Base-by-base conservation (phyloP, 2,329 filamentous ascomycete species). In the Phialophora chinensis region DNA sequence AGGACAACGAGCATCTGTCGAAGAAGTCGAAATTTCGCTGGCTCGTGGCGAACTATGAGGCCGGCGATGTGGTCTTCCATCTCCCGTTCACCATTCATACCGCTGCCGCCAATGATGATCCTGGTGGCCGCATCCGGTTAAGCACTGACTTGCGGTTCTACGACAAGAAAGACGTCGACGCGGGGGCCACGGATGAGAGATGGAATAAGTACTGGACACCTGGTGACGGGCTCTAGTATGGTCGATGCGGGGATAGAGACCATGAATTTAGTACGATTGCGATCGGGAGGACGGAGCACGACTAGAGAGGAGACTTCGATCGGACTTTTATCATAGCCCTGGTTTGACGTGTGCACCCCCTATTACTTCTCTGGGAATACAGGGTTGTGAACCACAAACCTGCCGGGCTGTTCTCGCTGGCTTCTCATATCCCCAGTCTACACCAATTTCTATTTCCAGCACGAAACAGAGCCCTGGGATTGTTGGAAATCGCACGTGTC, bases 71-170 rank as follows among this genome's bases (percentile, higher is more conserved):
- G 8, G 77, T 79, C 5, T 80, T 84, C 58, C 82, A 83, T 71
- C 76, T 80, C 64, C 77, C 80, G 10, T 80, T 77, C 67, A 76
- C 76, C 67, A 77, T 82, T n/a, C 78, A 82, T 72, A 77, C 75
- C 0, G 75, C 75, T 25, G 74, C 75, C 8, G 77, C 75, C 65
- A 82, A 82, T 70, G 75, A 81, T 65, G 80, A 82, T 70, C 68
- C 73, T 11, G 42, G 72, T 8, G 75, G 77, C 11, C 72, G 76
- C 49, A 82, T 81, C 54, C 66, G 80, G 57, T 62, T 82, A 64
- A 77, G 76, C 62, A 80, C 79, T 4, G 80, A 82, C 73, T 67
- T 82, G 68, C 71, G 79, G 47, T 82, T 80, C 70, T 79, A 78
- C 68, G 50, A 62, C 38, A 64, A 67, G 57, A 66, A 64, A 27